Percentiles rank a stretch among this genome's conserved stretches.
phyloP scores from a whole-genome alignment of 2,329 filamentous ascomycete genomes.

The Fusarium lyarnte region DNA sequence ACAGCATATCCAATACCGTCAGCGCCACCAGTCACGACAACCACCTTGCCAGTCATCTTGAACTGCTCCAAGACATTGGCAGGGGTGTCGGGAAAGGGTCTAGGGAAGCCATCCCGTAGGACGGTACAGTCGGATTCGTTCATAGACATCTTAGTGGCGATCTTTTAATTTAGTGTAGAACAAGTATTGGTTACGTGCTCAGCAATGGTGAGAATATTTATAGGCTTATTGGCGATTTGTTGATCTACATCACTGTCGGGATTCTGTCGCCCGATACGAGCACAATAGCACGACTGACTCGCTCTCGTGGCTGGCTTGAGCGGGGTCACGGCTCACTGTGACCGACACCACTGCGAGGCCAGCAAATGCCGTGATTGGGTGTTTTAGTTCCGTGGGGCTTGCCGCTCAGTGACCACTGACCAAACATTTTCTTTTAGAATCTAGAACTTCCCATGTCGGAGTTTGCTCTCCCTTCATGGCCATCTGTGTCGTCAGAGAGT shows the following conservation, averaged over 20 bases:
- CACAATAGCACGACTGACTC: neutral
- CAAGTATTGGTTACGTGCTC: neutral
- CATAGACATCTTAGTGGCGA: neutral
- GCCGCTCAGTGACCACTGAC: no score
- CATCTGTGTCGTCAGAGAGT: neutral
- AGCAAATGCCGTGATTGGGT: neutral
- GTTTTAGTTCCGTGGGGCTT: neutral
- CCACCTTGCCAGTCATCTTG: slow-evolving; percentile 51
- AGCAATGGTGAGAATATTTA: neutral
- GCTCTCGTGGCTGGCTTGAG: neutral
- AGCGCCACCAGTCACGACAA: slow-evolving; percentile 54
- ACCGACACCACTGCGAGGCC: neutral
- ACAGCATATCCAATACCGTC: slow-evolving; percentile 57
- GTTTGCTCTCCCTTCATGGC: neutral
- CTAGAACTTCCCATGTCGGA: neutral
- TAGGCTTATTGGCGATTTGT: neutral
- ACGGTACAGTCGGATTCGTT: neutral
- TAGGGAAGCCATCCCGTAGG: slow-evolving; percentile 10
- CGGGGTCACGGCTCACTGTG: neutral
- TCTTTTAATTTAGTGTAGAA: neutral
- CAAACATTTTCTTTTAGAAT: neutral
- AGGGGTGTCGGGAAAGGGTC: slow-evolving; percentile 35
- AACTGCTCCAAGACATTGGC: slow-evolving; percentile 50
- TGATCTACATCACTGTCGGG: neutral
- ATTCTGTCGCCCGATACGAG: neutral